Evolutionary conservation across 345 rosid genomes (phyloP), one percentile per base, ranked within the genome.

Genomic region (Brassica carinata): DNA sequence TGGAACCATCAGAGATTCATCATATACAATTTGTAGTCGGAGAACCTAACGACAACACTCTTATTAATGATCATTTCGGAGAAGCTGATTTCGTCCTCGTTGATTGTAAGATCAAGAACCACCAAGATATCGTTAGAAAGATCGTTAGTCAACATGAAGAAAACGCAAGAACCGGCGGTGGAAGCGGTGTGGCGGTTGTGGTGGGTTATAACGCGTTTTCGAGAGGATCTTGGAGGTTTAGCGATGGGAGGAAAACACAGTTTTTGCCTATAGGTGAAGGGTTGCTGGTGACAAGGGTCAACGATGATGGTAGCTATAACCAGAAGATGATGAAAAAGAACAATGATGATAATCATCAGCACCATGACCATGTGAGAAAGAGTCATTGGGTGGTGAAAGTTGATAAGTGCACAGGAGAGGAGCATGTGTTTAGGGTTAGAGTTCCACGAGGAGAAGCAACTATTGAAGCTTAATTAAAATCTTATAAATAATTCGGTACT

Each of bases 341-440:
- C 17, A 26, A 63, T 8, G 3, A 64, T 74, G n/a, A 74, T 53
- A 1, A 53, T 53, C 19, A 53, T 36, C 61, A 74, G 36, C 72
- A 75, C 59, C 29, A 59, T 71, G 55, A 78, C 1, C 31, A 51
- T 15, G 84, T 74, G 19, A 88, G 57, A 81, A 90, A 67, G 74
- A 91, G 94, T 82, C 87, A 86, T 11, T 93, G 98, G 98, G 84
- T 93, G 78, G 94, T 90, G 40, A 93, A 84, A 79, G 90, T 93
- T 3, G 98, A 93, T 80, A 75, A 93, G 79, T 91, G 90, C 48
- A 93, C 98, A 0, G 98, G 98, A 7, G 98, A 91, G 80, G 98
- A 93, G 61, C 96, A 93, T 74, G 92, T 91, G 30, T 93, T 89
- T 69, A 91, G 89, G 84, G 91, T 93, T 74, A 87, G 91, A 72